These are phyloP conservation scores for Diaporthe vaccinii DNA, from an alignment of 2,329 filamentous ascomycete genomes.

Conservation along the genomic window DNA sequence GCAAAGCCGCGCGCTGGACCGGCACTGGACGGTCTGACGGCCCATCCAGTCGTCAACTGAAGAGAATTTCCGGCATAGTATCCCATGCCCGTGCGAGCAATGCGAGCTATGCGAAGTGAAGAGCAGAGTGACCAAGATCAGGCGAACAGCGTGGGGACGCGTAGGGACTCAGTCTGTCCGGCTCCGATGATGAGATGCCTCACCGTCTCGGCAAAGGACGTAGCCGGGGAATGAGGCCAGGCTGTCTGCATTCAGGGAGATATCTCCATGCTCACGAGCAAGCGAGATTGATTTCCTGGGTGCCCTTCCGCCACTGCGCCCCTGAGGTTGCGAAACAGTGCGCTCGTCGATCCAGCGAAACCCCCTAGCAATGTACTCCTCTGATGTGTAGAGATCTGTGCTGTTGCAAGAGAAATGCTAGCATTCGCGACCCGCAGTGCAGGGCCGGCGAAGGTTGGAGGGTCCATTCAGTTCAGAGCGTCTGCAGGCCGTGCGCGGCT, in stretches of 20 bases:
- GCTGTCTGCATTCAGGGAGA: not conserved
- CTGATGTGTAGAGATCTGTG: not conserved
- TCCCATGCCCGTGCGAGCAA: constrained; percentile 3
- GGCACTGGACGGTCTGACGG: constrained; percentile 8
- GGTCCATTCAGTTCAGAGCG: constrained; percentile 10
- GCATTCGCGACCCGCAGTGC: constrained; percentile 17
- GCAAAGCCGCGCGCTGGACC: not conserved
- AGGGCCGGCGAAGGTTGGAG: constrained; percentile 1
- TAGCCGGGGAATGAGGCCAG: constrained; percentile 3
- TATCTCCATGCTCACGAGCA: constrained; percentile 7
- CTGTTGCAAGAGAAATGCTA: not conserved
- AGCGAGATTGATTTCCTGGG: constrained; percentile 22
- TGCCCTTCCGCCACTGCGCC: constrained; percentile 6
- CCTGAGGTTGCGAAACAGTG: constrained; percentile 12
- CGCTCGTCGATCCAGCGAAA: not conserved
- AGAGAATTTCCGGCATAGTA: not conserved
- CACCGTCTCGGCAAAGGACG: not conserved
- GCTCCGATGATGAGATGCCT: constrained; percentile 7
- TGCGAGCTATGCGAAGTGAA: constrained; percentile 1
- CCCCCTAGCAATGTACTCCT: not conserved
- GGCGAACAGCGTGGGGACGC: constrained; percentile 5
- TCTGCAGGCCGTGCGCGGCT: constrained; percentile 21
- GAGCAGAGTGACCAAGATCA: constrained; percentile 11
- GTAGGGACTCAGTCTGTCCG: not conserved
- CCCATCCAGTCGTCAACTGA: constrained; percentile 10